Base-by-base conservation (phyloP, 2,329 filamentous ascomycete species). In the Didymella segeticola region DNA sequence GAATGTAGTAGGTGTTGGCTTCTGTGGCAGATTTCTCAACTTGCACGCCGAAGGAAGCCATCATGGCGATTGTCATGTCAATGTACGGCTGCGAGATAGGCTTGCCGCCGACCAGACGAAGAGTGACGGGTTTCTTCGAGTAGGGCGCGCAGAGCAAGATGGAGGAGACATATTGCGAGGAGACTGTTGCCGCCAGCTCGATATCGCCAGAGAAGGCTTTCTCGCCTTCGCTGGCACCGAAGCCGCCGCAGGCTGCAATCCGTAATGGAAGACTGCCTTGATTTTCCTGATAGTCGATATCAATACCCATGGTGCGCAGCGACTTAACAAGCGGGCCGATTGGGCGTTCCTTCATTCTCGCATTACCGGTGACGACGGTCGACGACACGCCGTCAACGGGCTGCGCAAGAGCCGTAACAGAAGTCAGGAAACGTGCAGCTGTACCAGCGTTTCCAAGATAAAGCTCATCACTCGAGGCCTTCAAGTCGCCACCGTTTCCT, bases 11-110 rank as follows among this genome's bases (percentile, higher is more conserved):
- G 5, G 93, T 96, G 71, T 98, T 89, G 38, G 88, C 84, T 67
- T 97, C 92, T 3, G 85, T 88, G 26, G 84, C 76, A 8, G 93
- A 96, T 64, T 85, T 86, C 57, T 86, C 82, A 11, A 97, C 95
- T 31, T 86, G 75, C 33, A 99, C 85, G 43, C 95, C 95, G 69
- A 99, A 99, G 2, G 89, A 84, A 48, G 84, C 83, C 95, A 99
- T 99, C 93, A 99, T 99, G 14, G 92, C 85, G 47, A 96, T 92
- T 2, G 95, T 99, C 93, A 99, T 98, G 72, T 99, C 92, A 68
- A 99, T 98, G 74, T 99, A 99, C 2, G 88, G 87, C 72, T 98
- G 93, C 1, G 93, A 98, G 61, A 99, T 96, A 36, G 95, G 93
- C 75, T 96, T 98, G 49, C 93, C 95, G n/a, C 95, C 95, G 11